Conservation (phyloP, 2,329 filamentous ascomycete genomes). For the Fusarium udum region DNA sequence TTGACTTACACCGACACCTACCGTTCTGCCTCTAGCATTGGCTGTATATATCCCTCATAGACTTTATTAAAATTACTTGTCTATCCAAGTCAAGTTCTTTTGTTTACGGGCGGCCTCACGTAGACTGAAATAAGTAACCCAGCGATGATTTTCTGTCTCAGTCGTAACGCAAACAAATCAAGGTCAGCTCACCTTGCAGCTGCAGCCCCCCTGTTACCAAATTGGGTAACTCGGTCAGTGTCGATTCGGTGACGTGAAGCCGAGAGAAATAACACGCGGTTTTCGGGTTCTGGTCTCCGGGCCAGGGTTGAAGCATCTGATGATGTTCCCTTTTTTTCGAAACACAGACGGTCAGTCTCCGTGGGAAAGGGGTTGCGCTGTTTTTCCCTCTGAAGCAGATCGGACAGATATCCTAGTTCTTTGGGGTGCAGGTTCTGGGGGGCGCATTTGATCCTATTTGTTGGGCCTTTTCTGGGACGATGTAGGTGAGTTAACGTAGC, state of each 20-base stretch:
- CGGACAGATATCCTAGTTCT: constrained; percentile 14
- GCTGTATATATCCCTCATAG: constrained; percentile 34
- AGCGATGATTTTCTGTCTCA: not conserved
- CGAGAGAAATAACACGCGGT: constrained; percentile 24
- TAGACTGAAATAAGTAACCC: not conserved
- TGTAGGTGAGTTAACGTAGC: constrained; percentile 7
- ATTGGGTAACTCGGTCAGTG: constrained; percentile 26
- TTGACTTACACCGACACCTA: constrained; percentile 28
- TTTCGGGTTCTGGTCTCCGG: constrained; percentile 32
- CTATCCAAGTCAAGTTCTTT: not conserved
- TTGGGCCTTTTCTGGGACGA: not conserved
- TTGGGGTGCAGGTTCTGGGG: constrained; percentile 15
- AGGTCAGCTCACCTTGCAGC: constrained; percentile 31
- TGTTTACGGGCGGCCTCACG: constrained; percentile 21
- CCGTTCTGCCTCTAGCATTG: constrained; percentile 17
- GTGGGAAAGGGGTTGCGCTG: not conserved
- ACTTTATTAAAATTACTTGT: not conserved
- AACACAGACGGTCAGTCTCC: not conserved
- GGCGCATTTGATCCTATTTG: constrained; percentile 24
- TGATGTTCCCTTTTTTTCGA: not conserved
- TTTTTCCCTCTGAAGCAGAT: not conserved
- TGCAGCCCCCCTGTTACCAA: not conserved
- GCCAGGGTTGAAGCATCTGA: constrained; percentile 15
- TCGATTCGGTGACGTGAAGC: constrained; percentile 22
- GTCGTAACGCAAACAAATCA: not conserved